These are phyloP conservation scores for Candida loeiensis DNA, from an alignment of 805 yeast genomes.

Conservation along the genomic window DNA sequence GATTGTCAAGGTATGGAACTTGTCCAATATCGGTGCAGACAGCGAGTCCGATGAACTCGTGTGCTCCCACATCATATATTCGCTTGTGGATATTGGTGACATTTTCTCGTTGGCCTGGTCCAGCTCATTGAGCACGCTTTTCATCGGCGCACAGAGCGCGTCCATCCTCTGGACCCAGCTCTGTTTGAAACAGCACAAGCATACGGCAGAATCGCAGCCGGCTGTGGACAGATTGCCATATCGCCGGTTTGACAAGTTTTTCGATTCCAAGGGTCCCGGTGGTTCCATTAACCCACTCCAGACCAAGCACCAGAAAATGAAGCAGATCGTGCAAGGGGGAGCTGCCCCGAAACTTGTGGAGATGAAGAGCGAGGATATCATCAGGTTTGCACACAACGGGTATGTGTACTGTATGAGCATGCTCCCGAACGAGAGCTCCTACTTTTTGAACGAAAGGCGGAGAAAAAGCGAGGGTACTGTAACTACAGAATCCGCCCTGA, in stretches of 20 bases:
- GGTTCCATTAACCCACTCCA: constrained; percentile 43
- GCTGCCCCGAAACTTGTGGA: constrained; percentile 47
- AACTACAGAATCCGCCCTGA: too few relatives aligned
- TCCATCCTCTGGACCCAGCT: constrained; percentile 68
- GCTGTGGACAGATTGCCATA: constrained; percentile 40
- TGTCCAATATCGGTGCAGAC: constrained; percentile 29
- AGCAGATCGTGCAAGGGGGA: constrained; percentile 11
- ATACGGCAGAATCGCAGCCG: neutral
- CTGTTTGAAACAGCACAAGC: constrained; percentile 5
- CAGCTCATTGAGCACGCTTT: constrained; percentile 54
- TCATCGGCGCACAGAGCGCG: constrained; percentile 91
- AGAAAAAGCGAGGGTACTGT: neutral
- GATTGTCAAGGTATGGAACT: constrained; percentile 79
- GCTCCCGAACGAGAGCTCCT: constrained; percentile 12
- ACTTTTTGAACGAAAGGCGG: constrained; percentile 1
- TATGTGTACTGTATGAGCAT: constrained; percentile 71
- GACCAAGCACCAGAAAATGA: constrained; percentile 22
- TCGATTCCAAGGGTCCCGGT: constrained; percentile 87
- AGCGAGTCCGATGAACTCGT: constrained; percentile 10
- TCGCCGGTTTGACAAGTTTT: constrained; percentile 74
- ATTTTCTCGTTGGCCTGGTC: constrained; percentile 80
- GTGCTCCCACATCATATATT: constrained; percentile 70
- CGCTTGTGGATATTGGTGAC: constrained; percentile 88
- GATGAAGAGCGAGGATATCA: constrained; percentile 60
- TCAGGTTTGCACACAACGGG: constrained; percentile 87